Evolutionary conservation across 106 monocot genomes (phyloP).

Genomic region (Dendrobium huoshanense): DNA sequence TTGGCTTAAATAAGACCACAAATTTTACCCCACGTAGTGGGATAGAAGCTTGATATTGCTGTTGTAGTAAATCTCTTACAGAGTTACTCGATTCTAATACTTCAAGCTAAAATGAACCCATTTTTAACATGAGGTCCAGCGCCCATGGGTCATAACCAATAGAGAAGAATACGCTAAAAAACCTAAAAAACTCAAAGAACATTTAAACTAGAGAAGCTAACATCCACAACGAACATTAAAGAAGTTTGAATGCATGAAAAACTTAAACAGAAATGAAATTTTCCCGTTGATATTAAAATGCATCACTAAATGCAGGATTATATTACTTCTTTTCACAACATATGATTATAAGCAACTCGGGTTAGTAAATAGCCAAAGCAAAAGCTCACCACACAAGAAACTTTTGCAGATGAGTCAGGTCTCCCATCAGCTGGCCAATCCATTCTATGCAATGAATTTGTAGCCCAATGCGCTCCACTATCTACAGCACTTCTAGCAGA

Average conservation of each 20-base stretch:
- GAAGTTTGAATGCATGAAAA: neutral
- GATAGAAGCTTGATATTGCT: too few species aligned
- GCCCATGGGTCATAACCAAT: neutral
- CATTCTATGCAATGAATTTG: slow-evolving; percentile 85
- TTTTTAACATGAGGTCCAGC: neutral
- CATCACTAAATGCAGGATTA: neutral
- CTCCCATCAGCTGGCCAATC: slow-evolving; percentile 63
- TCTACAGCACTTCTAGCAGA: slow-evolving; percentile 87
- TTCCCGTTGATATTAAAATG: neutral
- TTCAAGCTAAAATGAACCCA: neutral
- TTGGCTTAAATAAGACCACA: too few species aligned
- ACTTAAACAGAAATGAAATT: neutral
- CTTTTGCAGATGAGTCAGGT: slow-evolving; percentile 23
- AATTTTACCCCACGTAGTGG: too few species aligned
- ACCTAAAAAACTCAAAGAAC: neutral
- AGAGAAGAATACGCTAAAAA: neutral
- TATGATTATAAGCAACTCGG: neutral
- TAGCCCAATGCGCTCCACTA: slow-evolving; percentile 85
- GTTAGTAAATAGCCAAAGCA: neutral
- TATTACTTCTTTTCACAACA: neutral
- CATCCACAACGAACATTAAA: neutral
- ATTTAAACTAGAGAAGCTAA: neutral
- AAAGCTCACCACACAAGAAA: slow-evolving; percentile 65
- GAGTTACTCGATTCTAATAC: neutral
- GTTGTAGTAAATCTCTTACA: too few species aligned